Percentiles rank a stretch among this genome's conserved stretches.
These are phyloP conservation scores for Pythium utonaiense DNA, from an alignment of 352 stramenopile genomes.

Conservation along the genomic window DNA sequence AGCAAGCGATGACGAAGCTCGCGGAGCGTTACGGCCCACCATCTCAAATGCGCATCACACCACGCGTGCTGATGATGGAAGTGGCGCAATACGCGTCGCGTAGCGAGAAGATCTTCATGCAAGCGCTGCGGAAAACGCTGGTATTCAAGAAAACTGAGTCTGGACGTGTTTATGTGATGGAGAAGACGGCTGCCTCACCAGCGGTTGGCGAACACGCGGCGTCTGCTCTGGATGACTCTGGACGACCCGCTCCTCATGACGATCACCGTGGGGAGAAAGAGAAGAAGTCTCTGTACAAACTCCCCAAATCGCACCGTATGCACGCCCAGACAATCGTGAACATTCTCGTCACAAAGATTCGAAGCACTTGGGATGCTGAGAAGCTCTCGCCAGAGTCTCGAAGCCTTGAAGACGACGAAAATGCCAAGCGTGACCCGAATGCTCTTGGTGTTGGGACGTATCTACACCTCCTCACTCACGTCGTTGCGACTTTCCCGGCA, in stretches of 20 bases:
- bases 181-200: neutral
- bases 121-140: constrained; percentile 65
- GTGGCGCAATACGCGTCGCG: constrained; percentile 63
- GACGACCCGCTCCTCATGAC: neutral
- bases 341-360: constrained; percentile 64
- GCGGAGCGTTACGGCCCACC: constrained; percentile 63
- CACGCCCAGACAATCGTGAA: constrained; percentile 52
- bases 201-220: neutral
- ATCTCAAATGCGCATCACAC: constrained; percentile 77
- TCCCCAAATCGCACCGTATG: constrained; percentile 68
- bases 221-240: neutral
- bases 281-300: constrained; percentile 32
- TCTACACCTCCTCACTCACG: constrained; percentile 64
- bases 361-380: constrained; percentile 49
- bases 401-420: constrained; percentile 15
- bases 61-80: constrained; percentile 76
- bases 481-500: constrained; percentile 65
- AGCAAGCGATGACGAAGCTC: constrained; percentile 70
- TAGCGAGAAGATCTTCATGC: constrained; percentile 75
- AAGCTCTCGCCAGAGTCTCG: constrained; percentile 23
- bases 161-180: constrained; percentile 72
- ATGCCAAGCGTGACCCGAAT: neutral
- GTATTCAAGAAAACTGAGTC: constrained; percentile 78
- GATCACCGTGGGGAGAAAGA: constrained; percentile 19
- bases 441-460: constrained; percentile 62